phyloP scores from a whole-genome alignment of 2,329 filamentous ascomycete genomes.

The Cladosporium oxysporum region DNA sequence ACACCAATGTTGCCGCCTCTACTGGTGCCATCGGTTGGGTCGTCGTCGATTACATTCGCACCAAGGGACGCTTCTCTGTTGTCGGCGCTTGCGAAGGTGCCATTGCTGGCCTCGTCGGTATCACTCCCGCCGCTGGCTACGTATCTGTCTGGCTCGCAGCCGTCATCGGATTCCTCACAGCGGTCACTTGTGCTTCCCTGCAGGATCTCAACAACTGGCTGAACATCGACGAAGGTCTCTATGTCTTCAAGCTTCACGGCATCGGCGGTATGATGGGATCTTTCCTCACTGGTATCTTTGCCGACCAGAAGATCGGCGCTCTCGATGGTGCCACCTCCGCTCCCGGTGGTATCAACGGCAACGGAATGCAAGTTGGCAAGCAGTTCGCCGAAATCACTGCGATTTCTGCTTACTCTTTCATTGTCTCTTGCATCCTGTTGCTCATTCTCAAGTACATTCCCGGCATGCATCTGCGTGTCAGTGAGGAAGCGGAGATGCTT shows the following conservation, averaged over 20 bases:
- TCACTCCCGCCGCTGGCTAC: constrained; percentile 58
- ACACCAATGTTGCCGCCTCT: constrained; percentile 59
- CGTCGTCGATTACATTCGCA: constrained; percentile 54
- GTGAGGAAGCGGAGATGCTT: constrained; percentile 57
- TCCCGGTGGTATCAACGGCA: constrained; percentile 57
- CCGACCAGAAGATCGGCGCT: constrained; percentile 48
- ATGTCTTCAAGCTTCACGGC: constrained; percentile 62
- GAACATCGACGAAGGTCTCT: constrained; percentile 58
- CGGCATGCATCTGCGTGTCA: constrained; percentile 55
- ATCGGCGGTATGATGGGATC: constrained; percentile 60
- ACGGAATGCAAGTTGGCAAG: constrained; percentile 57
- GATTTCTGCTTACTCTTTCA: constrained; percentile 56
- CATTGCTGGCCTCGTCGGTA: constrained; percentile 62
- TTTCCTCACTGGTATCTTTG: constrained; percentile 61
- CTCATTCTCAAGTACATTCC: constrained; percentile 57
- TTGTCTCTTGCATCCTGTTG: constrained; percentile 54
- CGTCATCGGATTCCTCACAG: constrained; percentile 58
- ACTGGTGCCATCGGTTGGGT: constrained; percentile 58
- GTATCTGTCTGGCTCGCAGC: constrained; percentile 57
- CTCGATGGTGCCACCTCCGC: constrained; percentile 53
- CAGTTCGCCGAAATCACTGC: constrained; percentile 59
- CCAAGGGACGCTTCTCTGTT: constrained; percentile 55
- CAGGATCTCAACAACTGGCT: constrained; percentile 57
- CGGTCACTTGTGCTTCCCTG: constrained; percentile 51
- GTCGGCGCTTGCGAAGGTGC: constrained; percentile 60